Base-by-base conservation (phyloP, 345 rosid genomes). In the Anacardium occidentale region DNA sequence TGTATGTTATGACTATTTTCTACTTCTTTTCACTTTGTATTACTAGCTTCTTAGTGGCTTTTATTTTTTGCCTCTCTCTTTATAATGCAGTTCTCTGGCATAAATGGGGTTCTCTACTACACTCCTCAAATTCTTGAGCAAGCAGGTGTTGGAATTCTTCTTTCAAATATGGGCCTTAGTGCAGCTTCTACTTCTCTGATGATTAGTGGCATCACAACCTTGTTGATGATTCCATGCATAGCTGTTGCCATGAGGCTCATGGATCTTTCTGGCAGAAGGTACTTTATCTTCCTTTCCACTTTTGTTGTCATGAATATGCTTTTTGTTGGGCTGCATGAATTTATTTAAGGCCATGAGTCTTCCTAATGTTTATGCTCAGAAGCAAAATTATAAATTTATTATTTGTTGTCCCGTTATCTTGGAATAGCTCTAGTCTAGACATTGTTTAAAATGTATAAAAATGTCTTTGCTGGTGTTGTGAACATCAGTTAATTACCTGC, bases 61-160 rank as follows among this genome's bases (percentile, higher is more conserved):
- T 24, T 37, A 9, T 48, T 48, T 20, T 17, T 57, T 7, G 45
- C 42, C 25, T 4, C 42, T 53, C 24, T 65, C 21, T 14, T 50
- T 17, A 63, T 61, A 40, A 62, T 75, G 86, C 87, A 95, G 99
- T 91, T 93, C 77, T 88, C 96, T 64, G 99, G 99, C 52, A 95
- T 95, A 80, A 95, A 95, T 51, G 99, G 99, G 32, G 96, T 95
- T 71, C 91, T 95, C 40, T 95, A 91, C 84, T 95, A 95, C 85
- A 91, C 96, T 59, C 99, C 99, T 74, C 98, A 93, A 85, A 92
- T 95, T 83, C 92, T 95, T 17, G 91, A 93, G 86, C 94, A 90
- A 75, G 97, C 99, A 0, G 99, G 99, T 58, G 97, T 88, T 0
- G 97, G 98, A 18, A 74, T 87, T 84, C 94, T 91, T 77, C 91